phyloP scores from a whole-genome alignment of 768 basidiomycete species.

The Leccinum sublutescens region DNA sequence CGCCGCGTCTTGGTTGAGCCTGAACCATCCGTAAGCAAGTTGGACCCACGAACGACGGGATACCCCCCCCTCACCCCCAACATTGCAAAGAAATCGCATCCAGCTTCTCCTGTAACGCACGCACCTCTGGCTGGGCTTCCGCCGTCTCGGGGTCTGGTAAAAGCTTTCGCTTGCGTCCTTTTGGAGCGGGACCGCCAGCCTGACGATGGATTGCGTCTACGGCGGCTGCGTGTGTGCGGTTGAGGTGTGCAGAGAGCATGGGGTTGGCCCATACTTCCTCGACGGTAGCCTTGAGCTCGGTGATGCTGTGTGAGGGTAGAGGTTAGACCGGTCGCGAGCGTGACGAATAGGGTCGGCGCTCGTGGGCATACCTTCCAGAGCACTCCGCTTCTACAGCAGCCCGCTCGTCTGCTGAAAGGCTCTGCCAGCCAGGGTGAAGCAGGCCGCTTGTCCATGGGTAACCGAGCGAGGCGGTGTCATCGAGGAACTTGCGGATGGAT shows the following conservation, averaged over 20 bases:
- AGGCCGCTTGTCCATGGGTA: constrained; percentile 9
- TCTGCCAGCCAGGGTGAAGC: constrained; percentile 22
- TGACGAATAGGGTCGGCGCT: background rate
- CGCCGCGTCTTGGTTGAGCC: constrained; percentile 51
- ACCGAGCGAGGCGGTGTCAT: constrained; percentile 25
- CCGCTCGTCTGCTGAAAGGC: constrained; percentile 27
- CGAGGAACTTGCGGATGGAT: constrained; percentile 45
- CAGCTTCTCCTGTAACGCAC: constrained; percentile 48
- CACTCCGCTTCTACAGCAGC: constrained; percentile 41
- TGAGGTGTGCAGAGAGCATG: constrained; percentile 53
- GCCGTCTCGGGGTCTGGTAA: constrained; percentile 16
- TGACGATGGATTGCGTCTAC: constrained; percentile 38
- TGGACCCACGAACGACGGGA: too few relatives aligned
- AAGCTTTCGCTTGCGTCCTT: constrained; percentile 38
- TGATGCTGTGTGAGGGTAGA: constrained; percentile 40
- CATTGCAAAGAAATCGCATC: constrained; percentile 51
- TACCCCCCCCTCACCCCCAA: constrained; percentile 52
- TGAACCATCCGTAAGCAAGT: constrained; percentile 19
- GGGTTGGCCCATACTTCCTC: constrained; percentile 54
- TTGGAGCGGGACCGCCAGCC: constrained; percentile 29
- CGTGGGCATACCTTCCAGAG: constrained; percentile 33
- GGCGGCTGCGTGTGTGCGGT: constrained; percentile 49
- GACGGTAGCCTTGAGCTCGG: constrained; percentile 47
- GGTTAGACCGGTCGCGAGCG: background rate
- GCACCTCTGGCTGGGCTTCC: constrained; percentile 45